These are phyloP conservation scores for Ocimum tenuiflorum DNA, from an alignment of 257 asterid species.

Conservation along the genomic window DNA sequence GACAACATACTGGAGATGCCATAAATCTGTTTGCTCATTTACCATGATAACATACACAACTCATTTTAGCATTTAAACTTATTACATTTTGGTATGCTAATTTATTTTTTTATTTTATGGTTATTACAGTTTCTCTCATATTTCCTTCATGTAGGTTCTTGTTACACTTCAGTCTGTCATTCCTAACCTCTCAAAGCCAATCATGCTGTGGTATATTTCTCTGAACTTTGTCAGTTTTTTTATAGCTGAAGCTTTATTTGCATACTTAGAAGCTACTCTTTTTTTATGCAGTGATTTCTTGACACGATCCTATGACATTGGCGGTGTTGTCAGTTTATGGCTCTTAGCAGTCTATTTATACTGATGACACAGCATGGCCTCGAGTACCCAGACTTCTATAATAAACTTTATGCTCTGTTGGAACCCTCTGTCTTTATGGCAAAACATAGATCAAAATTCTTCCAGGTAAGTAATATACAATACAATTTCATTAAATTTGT, in stretches of 20 bases:
- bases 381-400: slow-evolving; percentile 87
- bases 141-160: slow-evolving; percentile 54
- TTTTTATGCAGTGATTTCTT: slow-evolving; percentile 78
- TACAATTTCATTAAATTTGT: not conserved
- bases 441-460: slow-evolving; percentile 78
- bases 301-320: slow-evolving; percentile 85
- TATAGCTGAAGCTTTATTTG: slow-evolving; percentile 9
- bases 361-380: slow-evolving; percentile 95
- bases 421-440: slow-evolving; percentile 89
- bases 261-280: not conserved
- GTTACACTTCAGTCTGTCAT: slow-evolving; percentile 63
- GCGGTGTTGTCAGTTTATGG: slow-evolving; percentile 95
- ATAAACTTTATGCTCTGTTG: slow-evolving; percentile 75
- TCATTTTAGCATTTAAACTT: not conserved
- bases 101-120: not conserved
- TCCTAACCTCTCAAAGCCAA: slow-evolving; percentile 75
- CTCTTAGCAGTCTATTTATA: slow-evolving; percentile 79
- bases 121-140: not conserved
- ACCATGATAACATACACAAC: not conserved
- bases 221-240: slow-evolving; percentile 7
- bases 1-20: too few relatives aligned
- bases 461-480: slow-evolving; percentile 41
- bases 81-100: not conserved
- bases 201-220: slow-evolving; percentile 61
- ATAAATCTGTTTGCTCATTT: too few relatives aligned